Conservation (phyloP, 345 rosid species). For the Camelina sativa region DNA sequence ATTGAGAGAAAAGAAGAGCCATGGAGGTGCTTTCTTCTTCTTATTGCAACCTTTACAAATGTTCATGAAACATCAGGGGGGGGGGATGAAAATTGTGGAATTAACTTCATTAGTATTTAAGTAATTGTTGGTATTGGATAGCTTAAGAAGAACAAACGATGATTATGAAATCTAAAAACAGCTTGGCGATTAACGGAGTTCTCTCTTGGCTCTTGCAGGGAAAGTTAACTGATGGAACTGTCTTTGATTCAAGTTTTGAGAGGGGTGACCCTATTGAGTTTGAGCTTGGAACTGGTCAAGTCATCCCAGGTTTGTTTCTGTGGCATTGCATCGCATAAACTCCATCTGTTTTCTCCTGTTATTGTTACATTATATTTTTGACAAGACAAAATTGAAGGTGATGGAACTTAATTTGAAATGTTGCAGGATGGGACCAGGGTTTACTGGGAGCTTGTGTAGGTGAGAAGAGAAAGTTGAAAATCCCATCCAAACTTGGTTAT, state of each 20-base stretch:
- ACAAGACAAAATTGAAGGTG: not conserved
- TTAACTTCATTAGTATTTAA: not conserved
- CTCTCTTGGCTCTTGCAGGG: slow-evolving; percentile 55
- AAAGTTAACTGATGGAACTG: slow-evolving; percentile 89
- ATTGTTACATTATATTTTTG: not conserved
- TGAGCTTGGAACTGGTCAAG: slow-evolving; percentile 95
- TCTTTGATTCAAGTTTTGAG: slow-evolving; percentile 95
- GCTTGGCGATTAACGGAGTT: not conserved
- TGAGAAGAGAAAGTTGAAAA: slow-evolving; percentile 91
- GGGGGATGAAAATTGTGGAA: not conserved
- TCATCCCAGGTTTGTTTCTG: slow-evolving; percentile 75
- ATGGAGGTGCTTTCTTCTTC: not conserved
- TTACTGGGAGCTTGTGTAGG: slow-evolving; percentile 85
- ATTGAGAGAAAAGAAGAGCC: not conserved
- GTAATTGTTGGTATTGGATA: not conserved
- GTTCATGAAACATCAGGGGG: not conserved
- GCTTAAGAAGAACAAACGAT: not conserved
- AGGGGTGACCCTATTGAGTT: slow-evolving; percentile 97
- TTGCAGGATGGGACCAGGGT: slow-evolving; percentile 98
- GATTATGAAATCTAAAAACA: not conserved
- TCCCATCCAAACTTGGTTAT: slow-evolving; percentile 94
- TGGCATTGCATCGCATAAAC: not conserved
- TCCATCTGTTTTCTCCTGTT: not conserved
- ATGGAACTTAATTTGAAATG: not conserved
- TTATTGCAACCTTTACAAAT: not conserved